Conservation (phyloP, 2,329 filamentous ascomycete genomes). For the Microcyclospora pomicola region DNA sequence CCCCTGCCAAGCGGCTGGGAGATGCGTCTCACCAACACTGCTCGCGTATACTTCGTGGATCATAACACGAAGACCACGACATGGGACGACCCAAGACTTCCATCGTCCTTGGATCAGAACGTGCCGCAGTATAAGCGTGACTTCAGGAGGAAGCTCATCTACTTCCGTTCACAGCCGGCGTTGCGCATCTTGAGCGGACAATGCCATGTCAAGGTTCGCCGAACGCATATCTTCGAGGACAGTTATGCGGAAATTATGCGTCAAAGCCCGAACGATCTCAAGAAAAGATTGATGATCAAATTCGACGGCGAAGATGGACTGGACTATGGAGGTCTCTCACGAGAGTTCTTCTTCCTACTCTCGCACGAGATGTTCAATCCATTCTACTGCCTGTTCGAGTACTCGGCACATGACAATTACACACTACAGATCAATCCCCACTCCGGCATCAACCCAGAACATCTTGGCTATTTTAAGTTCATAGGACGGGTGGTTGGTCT, state of each 20-base stretch:
- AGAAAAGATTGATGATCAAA: constrained; percentile 99
- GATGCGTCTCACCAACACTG: constrained; percentile 97
- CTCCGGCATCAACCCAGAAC: constrained; percentile 96
- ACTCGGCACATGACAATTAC: constrained; percentile 99
- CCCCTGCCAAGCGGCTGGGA: constrained; percentile 96
- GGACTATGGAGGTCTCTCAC: constrained; percentile 92
- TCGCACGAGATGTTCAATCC: constrained; percentile 99
- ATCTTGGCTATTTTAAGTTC: constrained; percentile 99
- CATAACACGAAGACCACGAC: constrained; percentile 99
- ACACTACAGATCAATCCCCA: constrained; percentile 99
- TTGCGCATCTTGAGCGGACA: constrained; percentile 91
- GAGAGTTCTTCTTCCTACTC: constrained; percentile 98
- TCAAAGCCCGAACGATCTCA: constrained; percentile 86
- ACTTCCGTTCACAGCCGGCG: constrained; percentile 95
- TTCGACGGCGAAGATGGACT: constrained; percentile 97
- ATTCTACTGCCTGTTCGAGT: constrained; percentile 98
- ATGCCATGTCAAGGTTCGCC: constrained; percentile 93
- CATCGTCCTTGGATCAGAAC: constrained; percentile 92
- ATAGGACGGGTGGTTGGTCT: constrained; percentile 93
- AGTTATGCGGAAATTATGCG: constrained; percentile 97
- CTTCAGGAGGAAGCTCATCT: constrained; percentile 94
- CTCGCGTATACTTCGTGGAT: constrained; percentile 95
- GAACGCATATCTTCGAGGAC: constrained; percentile 96
- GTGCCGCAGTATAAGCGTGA: constrained; percentile 99
- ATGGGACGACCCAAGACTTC: constrained; percentile 92